phyloP scores from a whole-genome alignment of 495 filamentous ascomycete genomes.

The Rhizodiscina lignyota region DNA sequence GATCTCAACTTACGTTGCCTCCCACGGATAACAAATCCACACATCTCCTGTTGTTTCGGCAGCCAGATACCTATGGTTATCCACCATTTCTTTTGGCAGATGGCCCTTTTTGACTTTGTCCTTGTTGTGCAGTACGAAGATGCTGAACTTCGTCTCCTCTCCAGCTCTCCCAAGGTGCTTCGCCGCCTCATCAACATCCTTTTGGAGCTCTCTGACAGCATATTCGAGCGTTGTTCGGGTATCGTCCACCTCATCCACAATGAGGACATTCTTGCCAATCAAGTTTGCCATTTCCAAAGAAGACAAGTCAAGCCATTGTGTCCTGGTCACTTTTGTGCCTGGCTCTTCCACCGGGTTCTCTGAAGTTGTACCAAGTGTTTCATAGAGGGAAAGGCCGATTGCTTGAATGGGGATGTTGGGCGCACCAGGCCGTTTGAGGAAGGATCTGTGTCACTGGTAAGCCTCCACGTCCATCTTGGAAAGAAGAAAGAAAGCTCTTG shows the following conservation, averaged over 20 bases:
- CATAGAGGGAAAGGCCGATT: constrained; percentile 94
- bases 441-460: constrained; percentile 38
- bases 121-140: constrained; percentile 98
- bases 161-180: constrained; percentile 45
- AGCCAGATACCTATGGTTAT: constrained; percentile 61
- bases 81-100: constrained; percentile 67
- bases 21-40: constrained; percentile 99
- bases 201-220: constrained; percentile 85
- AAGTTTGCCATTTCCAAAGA: constrained; percentile 80
- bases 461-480: not conserved
- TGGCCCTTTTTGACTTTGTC: constrained; percentile 86
- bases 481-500: not conserved
- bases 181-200: constrained; percentile 78
- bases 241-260: constrained; percentile 98
- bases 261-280: constrained; percentile 92
- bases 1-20: constrained; percentile 43
- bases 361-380: constrained; percentile 42
- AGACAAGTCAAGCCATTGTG: constrained; percentile 92
- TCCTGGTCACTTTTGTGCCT: constrained; percentile 90
- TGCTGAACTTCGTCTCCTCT: constrained; percentile 67
- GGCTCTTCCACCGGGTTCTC: constrained; percentile 43
- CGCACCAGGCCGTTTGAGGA: constrained; percentile 75
- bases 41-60: constrained; percentile 77
- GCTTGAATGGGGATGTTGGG: constrained; percentile 99
- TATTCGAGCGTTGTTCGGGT: constrained; percentile 95